phyloP scores from a whole-genome alignment of 352 stramenopile genomes.

The Globisporangium cystogenes region DNA sequence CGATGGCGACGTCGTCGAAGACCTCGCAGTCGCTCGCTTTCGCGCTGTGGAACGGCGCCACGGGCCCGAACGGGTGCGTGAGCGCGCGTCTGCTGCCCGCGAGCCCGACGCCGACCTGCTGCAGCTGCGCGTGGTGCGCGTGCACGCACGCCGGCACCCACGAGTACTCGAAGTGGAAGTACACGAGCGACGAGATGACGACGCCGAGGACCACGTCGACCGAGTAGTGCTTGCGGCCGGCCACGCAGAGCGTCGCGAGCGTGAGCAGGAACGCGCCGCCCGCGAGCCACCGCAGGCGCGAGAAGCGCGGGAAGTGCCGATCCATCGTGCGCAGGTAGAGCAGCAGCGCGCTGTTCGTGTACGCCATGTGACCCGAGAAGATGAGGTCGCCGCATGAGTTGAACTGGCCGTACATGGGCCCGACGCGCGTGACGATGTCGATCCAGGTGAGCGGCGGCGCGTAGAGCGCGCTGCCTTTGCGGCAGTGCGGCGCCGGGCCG shows the following conservation, averaged over 20 bases:
- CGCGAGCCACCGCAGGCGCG: slow-evolving; percentile 43
- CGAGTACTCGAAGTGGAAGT: slow-evolving; percentile 71
- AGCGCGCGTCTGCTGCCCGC: neutral
- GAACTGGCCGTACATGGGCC: slow-evolving; percentile 67
- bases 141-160: neutral
- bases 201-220: slow-evolving; percentile 68
- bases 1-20: neutral
- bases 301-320: slow-evolving; percentile 43
- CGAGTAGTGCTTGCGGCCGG: slow-evolving; percentile 70
- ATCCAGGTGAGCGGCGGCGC: slow-evolving; percentile 57
- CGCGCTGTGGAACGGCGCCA: neutral
- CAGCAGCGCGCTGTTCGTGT: slow-evolving; percentile 61
- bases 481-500: slow-evolving; percentile 63
- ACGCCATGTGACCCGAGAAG: slow-evolving; percentile 76
- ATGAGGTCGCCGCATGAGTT: slow-evolving; percentile 76
- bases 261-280: slow-evolving; percentile 44
- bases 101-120: neutral
- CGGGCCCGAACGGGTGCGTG: neutral
- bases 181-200: slow-evolving; percentile 58
- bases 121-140: neutral
- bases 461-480: slow-evolving; percentile 38
- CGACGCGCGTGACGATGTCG: slow-evolving; percentile 65
- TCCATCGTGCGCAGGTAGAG: slow-evolving; percentile 59
- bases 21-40: neutral
- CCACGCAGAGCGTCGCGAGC: slow-evolving; percentile 48